Evolutionary conservation across 306 rosid species (phyloP).

Genomic region (Cyclanthera cordifolia): DNA sequence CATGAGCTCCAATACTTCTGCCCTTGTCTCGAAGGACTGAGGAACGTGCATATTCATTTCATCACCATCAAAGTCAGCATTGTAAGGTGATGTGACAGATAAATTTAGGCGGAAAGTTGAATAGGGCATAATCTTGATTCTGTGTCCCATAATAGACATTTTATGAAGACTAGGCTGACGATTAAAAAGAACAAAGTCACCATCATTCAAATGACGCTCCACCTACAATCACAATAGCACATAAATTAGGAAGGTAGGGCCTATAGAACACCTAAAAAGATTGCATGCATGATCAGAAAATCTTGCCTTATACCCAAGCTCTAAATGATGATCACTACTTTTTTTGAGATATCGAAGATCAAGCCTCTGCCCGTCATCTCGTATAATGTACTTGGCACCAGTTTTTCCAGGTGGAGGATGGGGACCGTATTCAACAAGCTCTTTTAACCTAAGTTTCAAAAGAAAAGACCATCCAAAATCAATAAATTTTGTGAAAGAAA

Average conservation of each 20-base stretch:
- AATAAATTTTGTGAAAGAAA: neutral
- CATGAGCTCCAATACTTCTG: slow-evolving; percentile 98
- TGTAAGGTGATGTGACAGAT: slow-evolving; percentile 91
- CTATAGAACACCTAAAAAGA: neutral
- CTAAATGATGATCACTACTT: slow-evolving; percentile 98
- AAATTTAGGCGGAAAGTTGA: slow-evolving; percentile 87
- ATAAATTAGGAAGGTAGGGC: slow-evolving; percentile 7
- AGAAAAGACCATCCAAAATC: neutral
- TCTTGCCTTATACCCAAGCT: slow-evolving; percentile 89
- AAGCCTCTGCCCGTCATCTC: slow-evolving; percentile 98
- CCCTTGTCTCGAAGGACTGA: slow-evolving; percentile 97
- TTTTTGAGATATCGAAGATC: slow-evolving; percentile 95
- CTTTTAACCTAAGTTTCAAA: slow-evolving; percentile 56
- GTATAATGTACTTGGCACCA: slow-evolving; percentile 95
- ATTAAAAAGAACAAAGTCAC: slow-evolving; percentile 91
- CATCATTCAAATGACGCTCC: slow-evolving; percentile 97
- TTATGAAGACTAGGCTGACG: slow-evolving; percentile 99
- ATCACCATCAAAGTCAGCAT: slow-evolving; percentile 98
- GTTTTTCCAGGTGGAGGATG: slow-evolving; percentile 99
- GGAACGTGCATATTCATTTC: slow-evolving; percentile 99
- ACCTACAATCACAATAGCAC: slow-evolving; percentile 46
- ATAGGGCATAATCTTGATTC: slow-evolving; percentile 98
- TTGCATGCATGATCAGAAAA: neutral
- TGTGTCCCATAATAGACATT: slow-evolving; percentile 99
- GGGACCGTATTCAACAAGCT: slow-evolving; percentile 93